Percentiles rank a stretch among this genome's conserved stretches.
Evolutionary conservation across 177 flowering plant species (phyloP).

Genomic region (Tripterygium wilfordii): DNA sequence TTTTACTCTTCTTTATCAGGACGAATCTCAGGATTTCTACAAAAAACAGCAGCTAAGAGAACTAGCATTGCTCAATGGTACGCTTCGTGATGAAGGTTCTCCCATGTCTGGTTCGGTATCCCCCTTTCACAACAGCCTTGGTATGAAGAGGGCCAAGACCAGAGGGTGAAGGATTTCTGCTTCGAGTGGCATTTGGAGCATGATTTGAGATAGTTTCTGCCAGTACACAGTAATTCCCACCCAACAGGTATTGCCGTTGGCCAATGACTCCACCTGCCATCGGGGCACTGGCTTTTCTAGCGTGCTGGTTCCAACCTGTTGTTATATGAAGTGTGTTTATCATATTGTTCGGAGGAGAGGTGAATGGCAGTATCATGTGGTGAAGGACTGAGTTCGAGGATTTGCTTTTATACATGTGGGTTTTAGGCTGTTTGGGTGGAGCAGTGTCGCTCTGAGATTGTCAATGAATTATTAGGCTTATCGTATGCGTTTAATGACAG

Average conservation of each 20-base stretch:
- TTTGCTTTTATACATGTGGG: constrained; percentile 14
- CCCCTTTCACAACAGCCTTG: constrained; percentile 90
- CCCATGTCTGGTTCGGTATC: constrained; percentile 92
- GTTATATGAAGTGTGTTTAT: constrained; percentile 45
- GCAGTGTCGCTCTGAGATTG: neutral
- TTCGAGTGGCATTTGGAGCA: constrained; percentile 15
- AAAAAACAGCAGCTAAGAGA: constrained; percentile 96
- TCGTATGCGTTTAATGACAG: constrained; percentile 15
- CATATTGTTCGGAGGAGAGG: constrained; percentile 18
- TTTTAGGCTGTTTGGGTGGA: constrained; percentile 17
- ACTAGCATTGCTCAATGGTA: constrained; percentile 92
- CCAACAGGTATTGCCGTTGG: constrained; percentile 20
- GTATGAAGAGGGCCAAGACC: constrained; percentile 97
- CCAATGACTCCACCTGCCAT: constrained; percentile 30
- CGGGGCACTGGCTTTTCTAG: constrained; percentile 39
- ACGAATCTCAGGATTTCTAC: constrained; percentile 85
- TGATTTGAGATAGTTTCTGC: constrained; percentile 17
- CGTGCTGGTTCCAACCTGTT: constrained; percentile 38
- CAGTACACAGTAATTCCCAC: constrained; percentile 17
- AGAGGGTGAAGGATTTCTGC: constrained; percentile 41
- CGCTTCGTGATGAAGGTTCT: constrained; percentile 84
- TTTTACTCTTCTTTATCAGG: constrained; percentile 27
- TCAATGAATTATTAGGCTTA: neutral
- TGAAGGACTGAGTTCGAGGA: constrained; percentile 8
- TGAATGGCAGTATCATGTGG: constrained; percentile 7